Conservation (phyloP, 805 yeast species). For the Kuraishia piskuri region DNA sequence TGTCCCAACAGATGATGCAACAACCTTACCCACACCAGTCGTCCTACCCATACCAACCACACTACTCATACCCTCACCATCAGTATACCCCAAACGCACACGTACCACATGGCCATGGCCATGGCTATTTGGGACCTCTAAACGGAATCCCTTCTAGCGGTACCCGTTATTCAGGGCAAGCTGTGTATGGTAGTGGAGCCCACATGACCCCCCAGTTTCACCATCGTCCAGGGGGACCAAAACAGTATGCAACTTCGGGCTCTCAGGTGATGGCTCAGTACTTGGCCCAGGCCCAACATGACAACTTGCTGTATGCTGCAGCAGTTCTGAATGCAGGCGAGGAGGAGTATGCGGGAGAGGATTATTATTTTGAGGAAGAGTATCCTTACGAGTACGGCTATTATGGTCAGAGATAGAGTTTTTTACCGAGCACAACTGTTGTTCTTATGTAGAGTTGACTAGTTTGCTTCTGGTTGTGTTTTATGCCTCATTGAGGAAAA, state of each 20-base stretch:
- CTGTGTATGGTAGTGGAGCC: too few species aligned
- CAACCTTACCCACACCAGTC: too few species aligned
- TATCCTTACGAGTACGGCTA: neutral
- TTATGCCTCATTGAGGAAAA: neutral
- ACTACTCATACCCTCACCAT: neutral
- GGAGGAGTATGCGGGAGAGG: conserved; percentile 1
- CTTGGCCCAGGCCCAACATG: conserved; percentile 63
- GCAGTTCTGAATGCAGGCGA: conserved; percentile 8
- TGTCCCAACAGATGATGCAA: neutral
- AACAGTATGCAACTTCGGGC: conserved; percentile 34
- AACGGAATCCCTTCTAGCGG: too few species aligned
- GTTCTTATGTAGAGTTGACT: neutral
- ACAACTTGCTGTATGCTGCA: conserved; percentile 37
- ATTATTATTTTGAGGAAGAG: conserved; percentile 1
- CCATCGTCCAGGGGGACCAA: conserved; percentile 3
- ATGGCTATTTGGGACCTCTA: too few species aligned
- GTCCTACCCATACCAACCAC: too few species aligned
- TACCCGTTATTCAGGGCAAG: too few species aligned
- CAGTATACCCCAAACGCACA: neutral
- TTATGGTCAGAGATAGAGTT: neutral
- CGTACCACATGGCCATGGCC: too few species aligned
- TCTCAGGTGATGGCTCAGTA: conserved; percentile 75
- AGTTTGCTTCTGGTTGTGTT: neutral
- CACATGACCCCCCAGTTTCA: neutral
- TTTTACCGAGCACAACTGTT: too few species aligned